Conservation (phyloP, 2,329 filamentous ascomycete genomes). For the Fusarium incarnatum region DNA sequence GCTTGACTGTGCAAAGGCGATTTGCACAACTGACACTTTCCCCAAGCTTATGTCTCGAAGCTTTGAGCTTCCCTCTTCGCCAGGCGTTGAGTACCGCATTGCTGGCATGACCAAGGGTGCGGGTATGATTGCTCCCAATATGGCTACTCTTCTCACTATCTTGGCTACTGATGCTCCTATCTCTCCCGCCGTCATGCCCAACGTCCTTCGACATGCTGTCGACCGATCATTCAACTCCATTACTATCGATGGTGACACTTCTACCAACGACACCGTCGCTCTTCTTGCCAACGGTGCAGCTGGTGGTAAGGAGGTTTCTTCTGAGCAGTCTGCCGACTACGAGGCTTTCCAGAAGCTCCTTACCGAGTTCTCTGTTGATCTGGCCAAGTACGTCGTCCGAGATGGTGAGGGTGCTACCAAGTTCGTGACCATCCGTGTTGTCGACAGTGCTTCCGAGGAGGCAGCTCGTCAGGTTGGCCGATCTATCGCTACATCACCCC, state of each 20-base stretch:
- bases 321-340: conserved; percentile 70
- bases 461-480: conserved; percentile 84
- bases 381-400: conserved; percentile 92
- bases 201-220: conserved; percentile 78
- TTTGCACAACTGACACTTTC: conserved; percentile 98
- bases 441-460: conserved; percentile 74
- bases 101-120: conserved; percentile 98
- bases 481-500: conserved; percentile 88
- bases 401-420: conserved; percentile 98
- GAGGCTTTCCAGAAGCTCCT: conserved; percentile 77
- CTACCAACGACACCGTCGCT: conserved; percentile 95
- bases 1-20: conserved; percentile 87
- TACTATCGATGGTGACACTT: conserved; percentile 96
- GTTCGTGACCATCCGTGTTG: conserved; percentile 92
- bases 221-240: conserved; percentile 95
- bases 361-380: conserved; percentile 80
- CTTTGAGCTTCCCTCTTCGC: conserved; percentile 86
- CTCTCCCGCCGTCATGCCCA: conserved; percentile 72
- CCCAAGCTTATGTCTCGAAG: conserved; percentile 90
- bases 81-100: conserved; percentile 80
- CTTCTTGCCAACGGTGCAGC: conserved; percentile 96
- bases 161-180: conserved; percentile 92
- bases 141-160: conserved; percentile 94
- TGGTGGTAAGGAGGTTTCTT: conserved; percentile 73
- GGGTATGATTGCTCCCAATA: conserved; percentile 99